Evolutionary conservation across 73 alveolate species (phyloP), one percentile per base, ranked within the genome.

Genomic region (Breviolum minutum): DNA sequence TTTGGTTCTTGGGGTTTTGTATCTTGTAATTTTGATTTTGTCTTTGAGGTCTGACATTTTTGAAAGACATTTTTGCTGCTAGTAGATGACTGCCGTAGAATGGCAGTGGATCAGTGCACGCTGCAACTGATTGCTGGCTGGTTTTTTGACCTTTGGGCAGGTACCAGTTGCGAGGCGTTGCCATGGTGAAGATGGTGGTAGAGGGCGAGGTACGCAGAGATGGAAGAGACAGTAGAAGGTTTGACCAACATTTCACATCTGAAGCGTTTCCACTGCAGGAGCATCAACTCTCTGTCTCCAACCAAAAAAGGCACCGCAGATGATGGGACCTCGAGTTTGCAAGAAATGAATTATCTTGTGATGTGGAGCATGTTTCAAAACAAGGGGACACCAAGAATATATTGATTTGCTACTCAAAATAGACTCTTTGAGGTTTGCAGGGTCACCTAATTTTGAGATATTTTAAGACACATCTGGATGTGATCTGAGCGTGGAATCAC

Each of bases 271-370:
- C 54, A 40, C 3, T n/a, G 63, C 80, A 91, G 97, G 97, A 91
- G 88, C 88, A 91, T 19, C 87, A 71, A 60, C 97, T 91, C 19
- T 77, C 87, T 30, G 89, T 91, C 76, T 32, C 76, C 24, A 91
- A 91, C 85, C 89, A 70, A 88, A 77, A 91, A 22, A 91, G 97
- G 97, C 97, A n/a, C 74, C 76, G 40, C 6, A 2, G 77, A 68
- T 22, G n/a, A 4, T 13, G 74, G 24, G 17, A 66, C 11, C 17
- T 14, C 24, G 17, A 68, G 77, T 17, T 68, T 68, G 77, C 77
- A 68, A 17, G 17, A 68, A 68, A 22, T 68, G 2, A 68, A 68
- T 22, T 6, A 68, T 40, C 54, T 40, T 40, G 54, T 40, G 54
- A 40, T 40, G 54, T 40, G 54, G 54, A 3, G 54, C 54, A 40